A percentile compares a stretch with the other conserved stretches of the same genome.
Conservation (phyloP, 108 stramenopile species). For the Cyclotella kingstonii region DNA sequence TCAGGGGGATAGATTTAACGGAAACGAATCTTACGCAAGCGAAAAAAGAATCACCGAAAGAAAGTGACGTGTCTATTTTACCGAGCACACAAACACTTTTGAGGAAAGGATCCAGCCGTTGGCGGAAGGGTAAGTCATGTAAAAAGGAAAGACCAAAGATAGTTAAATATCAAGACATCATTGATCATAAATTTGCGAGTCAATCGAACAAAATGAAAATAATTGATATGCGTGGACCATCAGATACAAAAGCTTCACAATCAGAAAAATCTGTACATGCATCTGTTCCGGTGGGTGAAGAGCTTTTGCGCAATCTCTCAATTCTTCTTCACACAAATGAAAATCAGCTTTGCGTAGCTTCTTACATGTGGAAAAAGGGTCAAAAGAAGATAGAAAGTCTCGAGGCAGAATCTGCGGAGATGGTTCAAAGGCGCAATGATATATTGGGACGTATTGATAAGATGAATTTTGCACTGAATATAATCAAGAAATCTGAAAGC, state of each 20-base stretch:
- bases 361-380: constrained; percentile 53
- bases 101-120: constrained; percentile 48
- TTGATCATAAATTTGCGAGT: constrained; percentile 22
- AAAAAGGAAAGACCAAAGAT: constrained; percentile 52
- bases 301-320: constrained; percentile 83
- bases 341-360: constrained; percentile 65
- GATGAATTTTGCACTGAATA: constrained; percentile 45
- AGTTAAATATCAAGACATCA: constrained; percentile 62
- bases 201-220: constrained; percentile 37
- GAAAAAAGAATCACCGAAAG: constrained; percentile 17
- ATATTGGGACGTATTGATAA: constrained; percentile 42
- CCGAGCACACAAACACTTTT: constrained; percentile 62
- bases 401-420: constrained; percentile 47
- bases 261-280: not conserved
- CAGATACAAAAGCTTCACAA: not conserved
- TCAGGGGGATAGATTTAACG: constrained; percentile 56
- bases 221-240: constrained; percentile 82
- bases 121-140: constrained; percentile 20
- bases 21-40: constrained; percentile 10
- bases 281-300: constrained; percentile 65
- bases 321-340: constrained; percentile 74
- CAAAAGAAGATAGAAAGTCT: constrained; percentile 55
- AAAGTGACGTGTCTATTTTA: constrained; percentile 45
- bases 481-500: constrained; percentile 52
- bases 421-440: constrained; percentile 36